Evolutionary conservation across 345 rosid genomes (phyloP).

Genomic region (Eucalyptus cloeziana): DNA sequence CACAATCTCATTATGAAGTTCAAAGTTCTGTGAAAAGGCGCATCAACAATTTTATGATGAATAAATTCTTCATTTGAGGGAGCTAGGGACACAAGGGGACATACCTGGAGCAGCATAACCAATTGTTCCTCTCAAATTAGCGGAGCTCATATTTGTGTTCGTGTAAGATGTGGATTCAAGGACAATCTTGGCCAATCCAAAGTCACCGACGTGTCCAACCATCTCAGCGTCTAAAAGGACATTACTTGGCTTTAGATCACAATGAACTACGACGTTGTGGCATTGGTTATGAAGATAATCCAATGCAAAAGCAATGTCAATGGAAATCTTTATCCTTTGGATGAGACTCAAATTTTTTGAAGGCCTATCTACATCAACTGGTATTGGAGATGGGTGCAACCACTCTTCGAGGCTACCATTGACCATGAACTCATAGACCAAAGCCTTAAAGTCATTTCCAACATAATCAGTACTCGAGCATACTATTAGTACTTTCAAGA

Average conservation of each 20-base stretch:
- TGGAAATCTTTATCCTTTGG: background rate
- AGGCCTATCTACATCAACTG: background rate
- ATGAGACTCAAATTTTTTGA: background rate
- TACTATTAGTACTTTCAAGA: background rate
- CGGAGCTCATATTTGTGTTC: background rate
- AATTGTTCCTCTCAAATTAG: background rate
- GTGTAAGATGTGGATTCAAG: background rate
- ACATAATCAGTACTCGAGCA: background rate
- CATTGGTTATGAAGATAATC: constrained; percentile 3
- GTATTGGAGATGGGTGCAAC: background rate
- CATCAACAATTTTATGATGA: background rate
- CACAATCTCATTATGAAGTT: background rate
- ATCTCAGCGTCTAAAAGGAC: background rate
- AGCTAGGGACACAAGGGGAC: background rate
- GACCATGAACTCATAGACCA: background rate
- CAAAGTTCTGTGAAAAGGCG: background rate
- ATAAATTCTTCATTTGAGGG: background rate
- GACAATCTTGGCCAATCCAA: background rate
- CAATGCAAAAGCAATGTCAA: background rate
- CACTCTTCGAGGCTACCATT: background rate
- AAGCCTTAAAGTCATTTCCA: background rate
- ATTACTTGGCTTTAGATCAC: background rate
- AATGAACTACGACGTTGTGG: background rate
- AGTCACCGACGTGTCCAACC: background rate
- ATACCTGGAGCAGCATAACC: background rate